Base-by-base conservation (phyloP, 2,329 filamentous ascomycete genomes). In the Nectriaceae sp. region DNA sequence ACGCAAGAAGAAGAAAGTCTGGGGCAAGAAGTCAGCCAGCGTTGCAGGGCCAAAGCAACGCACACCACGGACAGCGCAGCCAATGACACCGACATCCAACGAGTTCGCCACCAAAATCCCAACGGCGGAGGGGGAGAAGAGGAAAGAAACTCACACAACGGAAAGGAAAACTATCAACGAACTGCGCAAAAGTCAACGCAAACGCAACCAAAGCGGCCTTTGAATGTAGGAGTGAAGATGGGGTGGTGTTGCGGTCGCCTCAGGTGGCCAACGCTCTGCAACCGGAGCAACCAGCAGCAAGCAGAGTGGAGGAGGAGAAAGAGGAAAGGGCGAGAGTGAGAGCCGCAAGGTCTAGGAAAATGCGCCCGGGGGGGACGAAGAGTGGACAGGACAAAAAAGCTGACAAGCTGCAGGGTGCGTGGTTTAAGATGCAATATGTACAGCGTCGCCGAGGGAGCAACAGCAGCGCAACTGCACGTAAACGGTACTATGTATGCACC, bases 271-370 rank as follows among this genome's bases (percentile, higher is more conserved):
- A 56, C 46, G 46, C 53, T 41, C 54, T 50, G 60, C 60, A 59
- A 59, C 56, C 60, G 52, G 56, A 63, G 60, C 60, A 63, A 63
- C 60, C 55, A 54, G 44, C 37, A 40, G 49, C 22, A 13, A n/a
- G n/a, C n/a, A n/a, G 36, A 39, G 11, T 20, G 16, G 22, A 31
- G 16, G 18, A 19, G 21, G 44, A 18, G 15, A 11, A 21, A 40
- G 31, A 35, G 40, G 40, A 40, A 16, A 26, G 20, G 37, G 10
- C 37, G 10, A 11, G 44, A 44, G 21, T 26, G 41, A 24, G 41
- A 44, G 22, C 22, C 18, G 41, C 40, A 21, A n/a, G 42, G 8
- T 18, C 16, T 15, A 38, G 19, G 8, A 10, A 18, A 37, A 29
- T 24, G 35, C 29, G 21, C 24, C 21, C 22, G 21, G 35, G n/a